Conservation (phyloP, 2,329 filamentous ascomycete genomes). For the Venturia pyrina region DNA sequence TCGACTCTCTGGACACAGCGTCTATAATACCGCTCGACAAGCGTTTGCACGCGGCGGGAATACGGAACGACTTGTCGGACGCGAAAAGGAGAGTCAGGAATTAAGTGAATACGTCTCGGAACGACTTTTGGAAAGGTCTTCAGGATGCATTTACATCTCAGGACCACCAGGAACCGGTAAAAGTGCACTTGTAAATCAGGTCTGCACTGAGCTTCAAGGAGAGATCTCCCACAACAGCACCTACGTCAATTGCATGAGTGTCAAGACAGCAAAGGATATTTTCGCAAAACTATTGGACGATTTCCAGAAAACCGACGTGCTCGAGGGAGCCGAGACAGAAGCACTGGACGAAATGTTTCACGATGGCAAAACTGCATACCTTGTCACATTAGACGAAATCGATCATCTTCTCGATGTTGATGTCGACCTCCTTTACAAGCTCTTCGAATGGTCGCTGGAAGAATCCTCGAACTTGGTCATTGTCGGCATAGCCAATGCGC, state of each 20-base stretch:
- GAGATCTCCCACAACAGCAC: constrained; percentile 51
- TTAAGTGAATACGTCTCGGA: constrained; percentile 59
- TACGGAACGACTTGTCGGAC: constrained; percentile 65
- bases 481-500: constrained; percentile 88
- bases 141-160: constrained; percentile 87
- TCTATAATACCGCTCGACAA: constrained; percentile 82
- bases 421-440: constrained; percentile 74
- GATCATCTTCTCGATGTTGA: constrained; percentile 87
- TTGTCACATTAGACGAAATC: constrained; percentile 91
- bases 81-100: constrained; percentile 58
- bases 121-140: constrained; percentile 48
- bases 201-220: constrained; percentile 52
- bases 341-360: constrained; percentile 63
- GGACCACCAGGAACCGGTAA: constrained; percentile 95
- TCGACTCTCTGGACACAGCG: constrained; percentile 52
- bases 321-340: constrained; percentile 57
- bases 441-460: constrained; percentile 95
- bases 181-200: constrained; percentile 81
- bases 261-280: constrained; percentile 78
- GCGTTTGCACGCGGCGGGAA: constrained; percentile 73
- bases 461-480: constrained; percentile 70
- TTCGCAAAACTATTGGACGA: constrained; percentile 68
- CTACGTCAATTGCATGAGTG: constrained; percentile 95
- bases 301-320: constrained; percentile 50
- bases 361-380: constrained; percentile 49